These are phyloP conservation scores for Chalara sp. DNA, from an alignment of 2,329 filamentous ascomycete genomes.

Conservation along the genomic window DNA sequence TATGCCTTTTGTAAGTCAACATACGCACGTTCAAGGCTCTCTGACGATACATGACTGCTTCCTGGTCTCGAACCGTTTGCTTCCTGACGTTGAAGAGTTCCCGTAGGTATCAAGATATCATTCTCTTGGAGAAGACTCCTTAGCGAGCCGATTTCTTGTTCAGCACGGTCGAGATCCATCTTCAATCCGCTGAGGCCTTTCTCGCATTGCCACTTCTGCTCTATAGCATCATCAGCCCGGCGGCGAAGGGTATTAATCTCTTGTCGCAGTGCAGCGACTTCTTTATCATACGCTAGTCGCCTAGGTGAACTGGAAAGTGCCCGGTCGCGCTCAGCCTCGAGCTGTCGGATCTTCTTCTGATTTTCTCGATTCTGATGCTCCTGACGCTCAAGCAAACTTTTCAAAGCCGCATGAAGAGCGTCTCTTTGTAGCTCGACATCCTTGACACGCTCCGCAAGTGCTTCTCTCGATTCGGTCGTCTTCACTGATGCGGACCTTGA, in stretches of 20 bases:
- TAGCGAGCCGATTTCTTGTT: constrained; percentile 85
- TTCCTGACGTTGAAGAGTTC: constrained; percentile 33
- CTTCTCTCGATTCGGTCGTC: constrained; percentile 50
- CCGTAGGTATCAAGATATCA: constrained; percentile 66
- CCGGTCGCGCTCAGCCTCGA: constrained; percentile 74
- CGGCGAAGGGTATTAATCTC: constrained; percentile 81
- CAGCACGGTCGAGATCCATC: constrained; percentile 93
- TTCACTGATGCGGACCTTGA: constrained; percentile 50
- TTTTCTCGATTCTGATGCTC: constrained; percentile 79
- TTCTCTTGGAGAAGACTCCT: constrained; percentile 72
- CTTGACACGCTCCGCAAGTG: constrained; percentile 72
- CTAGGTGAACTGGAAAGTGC: constrained; percentile 63
- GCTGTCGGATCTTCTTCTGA: constrained; percentile 67
- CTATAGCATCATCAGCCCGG: constrained; percentile 86
- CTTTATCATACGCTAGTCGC: constrained; percentile 74
- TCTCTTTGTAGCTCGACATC: constrained; percentile 92
- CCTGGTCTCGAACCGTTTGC: constrained; percentile 31
- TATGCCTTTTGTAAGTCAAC: constrained; percentile 69
- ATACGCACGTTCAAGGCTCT: constrained; percentile 68
- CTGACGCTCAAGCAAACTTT: constrained; percentile 78
- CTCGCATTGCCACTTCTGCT: constrained; percentile 94
- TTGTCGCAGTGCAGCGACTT: constrained; percentile 70
- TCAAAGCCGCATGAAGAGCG: constrained; percentile 80
- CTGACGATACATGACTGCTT: constrained; percentile 53
- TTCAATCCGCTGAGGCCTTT: constrained; percentile 83